Evolutionary conservation across 306 rosid species (phyloP), one percentile per base, ranked within the genome.

Genomic region (Quercus agrifolia): DNA sequence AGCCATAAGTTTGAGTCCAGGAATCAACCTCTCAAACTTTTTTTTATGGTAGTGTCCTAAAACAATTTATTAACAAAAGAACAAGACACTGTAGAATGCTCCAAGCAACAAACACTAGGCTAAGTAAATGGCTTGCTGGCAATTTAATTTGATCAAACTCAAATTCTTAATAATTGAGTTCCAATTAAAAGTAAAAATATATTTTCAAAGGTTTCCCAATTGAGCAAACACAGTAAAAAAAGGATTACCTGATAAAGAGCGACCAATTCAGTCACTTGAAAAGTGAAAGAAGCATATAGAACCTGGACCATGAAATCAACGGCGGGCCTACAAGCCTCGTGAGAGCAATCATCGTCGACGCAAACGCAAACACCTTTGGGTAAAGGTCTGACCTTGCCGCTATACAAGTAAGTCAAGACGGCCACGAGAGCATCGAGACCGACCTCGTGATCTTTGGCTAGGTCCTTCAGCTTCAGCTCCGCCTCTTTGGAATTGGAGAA

Each of bases 301-400:
- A 83, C 68, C 84, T 89, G 82, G 71, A 85, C 75, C 87, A 79
- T 75, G 87, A 84, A 91, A 79, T 88, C 90, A 56, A 89, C 81
- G 11, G 78, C 85, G 10, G 93, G 87, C 41, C 89, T 62, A 72
- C 96, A 89, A 31, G 89, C 86, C 9, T 80, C 61, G 81, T 89
- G 96, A 1, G 75, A 57, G 59, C 96, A 91, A 74, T 81, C 83
- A 18, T 89, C 87, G 75, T 91, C 92, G 18, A 85, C 88, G 54
- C 93, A 91, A 14, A 35, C 86, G 71, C 85, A 88, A 58, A 74
- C 78, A 61, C 82, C 84, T 27, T 61, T 49, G 0, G 83, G 80
- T 76, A 69, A 35, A 14, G 87, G 31, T 66, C 59, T 74, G 7
- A 85, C 84, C 54, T 73, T 87, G 6, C 93, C 92, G 61, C 93